These are phyloP conservation scores for Tetradesmus lagerheimii DNA, from an alignment of 139 green algal genomes.

Conservation along the genomic window DNA sequence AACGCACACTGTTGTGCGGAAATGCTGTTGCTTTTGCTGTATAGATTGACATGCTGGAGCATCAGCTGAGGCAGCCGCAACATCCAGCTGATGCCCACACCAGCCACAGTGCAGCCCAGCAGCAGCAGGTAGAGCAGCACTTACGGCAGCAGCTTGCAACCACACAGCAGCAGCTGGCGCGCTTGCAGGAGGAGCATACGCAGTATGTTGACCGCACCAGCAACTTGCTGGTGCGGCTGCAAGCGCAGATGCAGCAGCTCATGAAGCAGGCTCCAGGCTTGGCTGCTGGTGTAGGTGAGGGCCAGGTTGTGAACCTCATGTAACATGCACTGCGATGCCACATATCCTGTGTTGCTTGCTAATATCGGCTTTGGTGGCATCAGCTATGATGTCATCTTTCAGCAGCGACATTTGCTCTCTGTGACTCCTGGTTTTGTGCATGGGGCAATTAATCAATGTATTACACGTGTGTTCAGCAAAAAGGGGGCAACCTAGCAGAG, in stretches of 20 bases:
- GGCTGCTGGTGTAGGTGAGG: background rate
- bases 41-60: constrained; percentile 16
- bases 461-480: too few relatives aligned
- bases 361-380: too few relatives aligned
- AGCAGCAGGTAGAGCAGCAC: background rate
- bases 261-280: constrained; percentile 1
- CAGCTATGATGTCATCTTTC: too few relatives aligned
- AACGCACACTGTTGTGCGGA: background rate
- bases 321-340: background rate
- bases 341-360: too few relatives aligned
- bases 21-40: background rate
- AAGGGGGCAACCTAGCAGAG: too few relatives aligned
- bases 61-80: background rate
- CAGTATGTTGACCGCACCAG: constrained; percentile 34
- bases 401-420: too few relatives aligned
- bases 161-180: constrained; percentile 33
- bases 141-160: background rate
- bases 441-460: too few relatives aligned
- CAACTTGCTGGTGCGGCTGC: constrained; percentile 10
- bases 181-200: constrained; percentile 12
- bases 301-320: background rate
- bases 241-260: constrained; percentile 39
- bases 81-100: background rate
- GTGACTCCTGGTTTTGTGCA: too few relatives aligned
- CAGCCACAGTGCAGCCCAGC: background rate